Base-by-base conservation (phyloP, 2,329 filamentous ascomycete genomes). In the Sclerotinia minor region DNA sequence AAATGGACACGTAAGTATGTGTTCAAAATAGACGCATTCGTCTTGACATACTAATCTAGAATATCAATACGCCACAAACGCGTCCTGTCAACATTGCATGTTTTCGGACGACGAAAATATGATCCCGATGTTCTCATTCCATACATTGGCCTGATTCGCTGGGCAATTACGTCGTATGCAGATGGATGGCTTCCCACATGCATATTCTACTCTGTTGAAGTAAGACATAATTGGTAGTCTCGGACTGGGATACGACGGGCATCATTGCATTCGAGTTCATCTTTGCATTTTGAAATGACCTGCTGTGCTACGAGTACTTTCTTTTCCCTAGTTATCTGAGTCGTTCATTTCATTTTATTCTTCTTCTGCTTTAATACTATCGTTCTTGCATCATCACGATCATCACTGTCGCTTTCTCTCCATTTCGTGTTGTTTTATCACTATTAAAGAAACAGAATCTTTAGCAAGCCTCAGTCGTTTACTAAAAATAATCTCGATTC, bases 341-440 rank as follows among this genome's bases (percentile, higher is more conserved):
- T 47, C 44, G 35, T 29, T 15, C 5, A 5, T 21, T 13, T 50
- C 21, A 15, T 53, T 11, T 53, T 24, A 0, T 8, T 32, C 24
- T 32, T 17, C 50, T 47, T 26, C 45, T 32, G 2, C 21, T 41
- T 32, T 32, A 15, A 5, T 45, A n/a, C 41, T 32, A 17, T 59
- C 26, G 41, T 61, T 44, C 53, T 50, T 29, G 49, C 55, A n/a
- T 44, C 41, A 11, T 19, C 61, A 41, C 49, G 13, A 67, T 24
- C 64, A n/a, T 26, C 44, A 66, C 64, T 66, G 53, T 66, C 64
- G 64, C 54, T 66, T 66, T 59, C 54, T 29, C 54, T 21, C 21
- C 44, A 52, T 38, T n/a, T 41, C 44, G 17, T 21, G 8, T 17
- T 19, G 5, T 47, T n/a, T 15, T 47, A 13, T 47, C 19, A 50